phyloP scores from a whole-genome alignment of 306 rosid species.

The Acacia crassicarpa region DNA sequence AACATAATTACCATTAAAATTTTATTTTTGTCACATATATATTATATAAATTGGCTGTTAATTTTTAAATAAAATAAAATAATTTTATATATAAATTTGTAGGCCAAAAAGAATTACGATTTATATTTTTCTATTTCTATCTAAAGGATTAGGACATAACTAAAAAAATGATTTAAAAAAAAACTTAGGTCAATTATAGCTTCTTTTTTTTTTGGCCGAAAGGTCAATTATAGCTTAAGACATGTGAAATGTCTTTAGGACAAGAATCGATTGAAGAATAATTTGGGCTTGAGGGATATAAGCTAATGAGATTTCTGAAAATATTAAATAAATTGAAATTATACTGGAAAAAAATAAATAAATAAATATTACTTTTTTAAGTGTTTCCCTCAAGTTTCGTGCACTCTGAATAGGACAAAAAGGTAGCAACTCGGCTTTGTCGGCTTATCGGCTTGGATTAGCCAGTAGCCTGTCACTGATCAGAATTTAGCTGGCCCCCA shows the following conservation, averaged over 20 bases:
- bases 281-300: too few species aligned
- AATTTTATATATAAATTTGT: not conserved
- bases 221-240: too few species aligned
- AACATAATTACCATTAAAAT: too few species aligned
- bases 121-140: not conserved
- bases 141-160: not conserved
- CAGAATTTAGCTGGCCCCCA: not conserved
- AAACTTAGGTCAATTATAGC: too few species aligned
- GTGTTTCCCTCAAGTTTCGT: not conserved
- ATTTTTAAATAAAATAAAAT: not conserved
- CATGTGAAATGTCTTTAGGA: too few species aligned
- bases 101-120: not conserved
- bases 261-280: too few species aligned
- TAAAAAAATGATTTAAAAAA: not conserved
- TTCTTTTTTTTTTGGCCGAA: too few species aligned
- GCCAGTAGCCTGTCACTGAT: not conserved
- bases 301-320: too few species aligned
- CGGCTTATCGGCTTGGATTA: not conserved
- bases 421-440: not conserved
- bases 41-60: not conserved
- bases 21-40: not conserved
- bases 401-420: not conserved
- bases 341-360: too few species aligned
- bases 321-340: too few species aligned
- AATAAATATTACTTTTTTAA: too few species aligned